Base-by-base conservation (phyloP, 129 eudicot genomes). In the Saposhnikovia divaricata region DNA sequence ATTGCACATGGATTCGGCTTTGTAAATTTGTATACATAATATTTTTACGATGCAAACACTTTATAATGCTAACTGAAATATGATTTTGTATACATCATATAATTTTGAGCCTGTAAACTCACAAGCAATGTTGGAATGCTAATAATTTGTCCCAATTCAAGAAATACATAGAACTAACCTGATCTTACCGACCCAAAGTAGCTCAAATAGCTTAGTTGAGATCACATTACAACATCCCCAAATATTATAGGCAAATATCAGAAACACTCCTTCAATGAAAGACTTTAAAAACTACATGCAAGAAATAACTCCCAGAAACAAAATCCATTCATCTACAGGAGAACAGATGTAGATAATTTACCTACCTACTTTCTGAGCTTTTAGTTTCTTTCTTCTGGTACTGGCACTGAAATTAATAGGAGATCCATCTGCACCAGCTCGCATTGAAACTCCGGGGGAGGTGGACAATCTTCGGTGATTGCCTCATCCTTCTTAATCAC, bases 401-500 rank as follows among this genome's bases (percentile, higher is more conserved):
- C 79, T 78, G 82, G 44, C 73, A 70, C 43, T 44, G 6, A 43
- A 40, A n/a, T 74, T 71, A 81, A 81, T 82, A 39, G 77, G 28
- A 21, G 4, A 72, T 68, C 15, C 40, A 71, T 85, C 88, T 85
- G 83, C 75, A 74, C 83, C 99, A 82, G 77, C 92, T 47, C 87
- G 88, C 77, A 90, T 72, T 87, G 87, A 80, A 87, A 90, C 90
- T 89, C 97, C 0, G 93, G 96, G 74, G 99, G 97, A 9, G 99
- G 99, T 14, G 88, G 89, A 34, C 96, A 90, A 15, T 95, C 96
- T 75, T 90, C 89, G 0, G 94, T 92, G 83, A 90, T 88, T 13
- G 96, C 96, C 77, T 83, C 83, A 51, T 95, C 97, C 87, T 81
- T 86, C 89, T 92, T 95, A 81, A 95, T 95, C 75, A 95, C 99